Conservation (phyloP, 495 filamentous ascomycete species). For the Penicillium samsonianum region DNA sequence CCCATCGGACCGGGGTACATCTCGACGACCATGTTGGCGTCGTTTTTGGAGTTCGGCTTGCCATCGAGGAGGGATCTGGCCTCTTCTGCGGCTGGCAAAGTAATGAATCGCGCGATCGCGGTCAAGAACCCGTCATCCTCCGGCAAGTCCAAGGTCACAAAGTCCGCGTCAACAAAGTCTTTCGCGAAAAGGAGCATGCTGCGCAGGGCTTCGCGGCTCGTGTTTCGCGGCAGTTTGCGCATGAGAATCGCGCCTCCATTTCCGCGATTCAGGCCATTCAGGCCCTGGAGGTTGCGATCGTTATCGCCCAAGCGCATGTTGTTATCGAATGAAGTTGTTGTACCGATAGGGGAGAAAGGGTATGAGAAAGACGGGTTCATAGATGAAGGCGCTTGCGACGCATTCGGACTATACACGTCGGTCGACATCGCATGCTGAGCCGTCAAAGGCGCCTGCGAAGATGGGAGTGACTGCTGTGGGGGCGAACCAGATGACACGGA, state of each 20-base stretch:
- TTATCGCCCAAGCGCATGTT: slow-evolving; percentile 53
- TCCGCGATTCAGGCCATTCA: slow-evolving; percentile 46
- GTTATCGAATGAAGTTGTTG: slow-evolving; percentile 46
- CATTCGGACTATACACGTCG: slow-evolving; percentile 49
- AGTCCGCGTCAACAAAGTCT: slow-evolving; percentile 72
- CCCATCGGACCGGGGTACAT: slow-evolving; percentile 55
- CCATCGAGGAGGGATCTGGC: slow-evolving; percentile 76
- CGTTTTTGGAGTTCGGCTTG: slow-evolving; percentile 72
- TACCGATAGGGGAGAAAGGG: slow-evolving; percentile 48
- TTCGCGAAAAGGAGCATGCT: slow-evolving; percentile 86
- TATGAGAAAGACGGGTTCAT: slow-evolving; percentile 43
- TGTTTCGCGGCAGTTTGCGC: slow-evolving; percentile 74
- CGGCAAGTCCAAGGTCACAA: slow-evolving; percentile 63
- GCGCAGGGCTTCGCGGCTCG: slow-evolving; percentile 68
- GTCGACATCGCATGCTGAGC: slow-evolving; percentile 56
- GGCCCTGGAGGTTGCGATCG: slow-evolving; percentile 48
- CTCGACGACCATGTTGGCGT: slow-evolving; percentile 79
- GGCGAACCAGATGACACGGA: slow-evolving; percentile 52
- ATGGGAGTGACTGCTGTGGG: slow-evolving; percentile 41
- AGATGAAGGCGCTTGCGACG: slow-evolving; percentile 47
- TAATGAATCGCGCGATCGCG: slow-evolving; percentile 75
- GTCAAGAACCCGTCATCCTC: slow-evolving; percentile 72
- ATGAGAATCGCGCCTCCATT: slow-evolving; percentile 61
- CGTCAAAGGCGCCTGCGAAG: slow-evolving; percentile 44
- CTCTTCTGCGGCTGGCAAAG: slow-evolving; percentile 70